Percentiles rank a stretch among this genome's conserved stretches.
Conservation (phyloP, 306 rosid species). For the Bauhinia variegata region DNA sequence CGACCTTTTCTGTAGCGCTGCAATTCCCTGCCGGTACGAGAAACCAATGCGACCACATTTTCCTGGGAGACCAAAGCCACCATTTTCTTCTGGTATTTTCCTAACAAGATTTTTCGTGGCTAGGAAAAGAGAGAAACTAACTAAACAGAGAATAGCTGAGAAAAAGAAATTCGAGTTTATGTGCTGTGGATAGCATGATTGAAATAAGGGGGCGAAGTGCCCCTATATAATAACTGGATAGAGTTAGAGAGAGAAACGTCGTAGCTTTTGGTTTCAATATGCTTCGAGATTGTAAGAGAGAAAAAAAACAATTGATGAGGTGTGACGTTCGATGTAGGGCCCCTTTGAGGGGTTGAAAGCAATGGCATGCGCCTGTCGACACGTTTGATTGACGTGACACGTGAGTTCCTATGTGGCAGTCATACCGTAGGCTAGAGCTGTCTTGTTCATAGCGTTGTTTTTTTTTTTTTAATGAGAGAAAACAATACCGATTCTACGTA, state of each 20-base stretch:
- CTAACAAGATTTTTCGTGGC: not conserved
- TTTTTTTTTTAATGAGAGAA: too few species aligned
- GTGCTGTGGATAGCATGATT: constrained; percentile 38
- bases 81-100: constrained; percentile 38
- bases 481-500: too few species aligned
- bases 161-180: not conserved
- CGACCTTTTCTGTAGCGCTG: constrained; percentile 88
- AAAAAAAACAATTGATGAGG: not conserved
- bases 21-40: constrained; percentile 91
- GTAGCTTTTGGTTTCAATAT: not conserved
- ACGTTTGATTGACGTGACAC: constrained; percentile 47
- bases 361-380: constrained; percentile 1
- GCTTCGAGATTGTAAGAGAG: too few species aligned
- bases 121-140: not conserved
- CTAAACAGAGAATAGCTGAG: not conserved
- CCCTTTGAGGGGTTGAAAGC: not conserved
- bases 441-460: too few species aligned
- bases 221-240: constrained; percentile 22
- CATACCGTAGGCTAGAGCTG: constrained; percentile 4
- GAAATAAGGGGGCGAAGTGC: constrained; percentile 13
- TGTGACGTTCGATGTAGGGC: constrained; percentile 8
- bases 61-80: constrained; percentile 69
- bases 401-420: constrained; percentile 25
- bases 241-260: constrained; percentile 14
- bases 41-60: constrained; percentile 69